Base-by-base conservation (phyloP, 176 grass and related monocot species). In the Aegilops sharonensis region DNA sequence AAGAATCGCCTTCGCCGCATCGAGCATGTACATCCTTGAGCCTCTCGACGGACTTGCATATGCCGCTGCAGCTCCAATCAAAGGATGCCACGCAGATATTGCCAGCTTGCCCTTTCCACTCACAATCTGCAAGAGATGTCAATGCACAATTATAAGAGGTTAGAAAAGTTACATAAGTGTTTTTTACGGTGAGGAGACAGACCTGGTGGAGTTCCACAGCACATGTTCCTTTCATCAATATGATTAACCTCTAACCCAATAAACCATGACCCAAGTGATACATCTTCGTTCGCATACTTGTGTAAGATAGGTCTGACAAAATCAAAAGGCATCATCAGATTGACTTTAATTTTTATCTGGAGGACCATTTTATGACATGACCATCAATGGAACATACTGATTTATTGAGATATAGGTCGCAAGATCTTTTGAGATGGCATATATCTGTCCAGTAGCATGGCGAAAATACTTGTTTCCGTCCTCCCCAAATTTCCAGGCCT, bases 401-500 rank as follows among this genome's bases (percentile, higher is more conserved):
- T 95, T 98, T 77, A 95, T 98, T 77, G 95, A 98, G 59, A 98
- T 95, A 29, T 95, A 98, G 43, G 93, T 98, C 18, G 95, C 95
- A 34, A 98, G 95, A 83, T 98, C 93, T 88, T 89, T 98, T 2
- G 93, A 98, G 67, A 98, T 32, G 5, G 91, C 95, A 76, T 98
- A 98, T 82, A 98, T 98, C 85, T 98, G 93, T 32, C 95, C 95
- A 8, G 93, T 93, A 60, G 95, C 93, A 87, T 98, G 93, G 62
- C 95, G 91, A 31, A 98, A 98, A 48, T 98, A 98, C 65, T 89
- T 98, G 77, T 98, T 98, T 14, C 93, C 93, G 83, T 98, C 91
- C 87, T 98, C 95, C 82, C 95, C 95, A 85, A 98, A 98, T 88
- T 98, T 98, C 93, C 93, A 98, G 71, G 83, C 85, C 81, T 98